A percentile compares a stretch with the other conserved stretches of the same genome.
Conservation (phyloP, 2,329 filamentous ascomycete species). For the Colletotrichum godetiae region DNA sequence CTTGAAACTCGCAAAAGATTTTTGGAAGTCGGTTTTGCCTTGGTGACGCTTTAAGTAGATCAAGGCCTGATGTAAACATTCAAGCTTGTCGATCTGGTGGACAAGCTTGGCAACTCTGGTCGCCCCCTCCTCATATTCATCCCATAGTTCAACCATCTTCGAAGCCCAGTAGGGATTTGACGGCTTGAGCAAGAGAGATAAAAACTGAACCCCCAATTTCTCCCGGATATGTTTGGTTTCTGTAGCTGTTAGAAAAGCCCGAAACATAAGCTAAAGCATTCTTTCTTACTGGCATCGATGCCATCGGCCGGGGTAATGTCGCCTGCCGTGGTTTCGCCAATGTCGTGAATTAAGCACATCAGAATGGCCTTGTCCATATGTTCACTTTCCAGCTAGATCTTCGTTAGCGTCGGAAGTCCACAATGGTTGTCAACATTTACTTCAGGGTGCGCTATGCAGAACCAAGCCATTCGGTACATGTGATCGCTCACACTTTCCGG, state of each 20-base stretch:
- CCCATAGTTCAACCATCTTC: background rate
- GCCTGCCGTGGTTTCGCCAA: background rate
- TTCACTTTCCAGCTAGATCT: background rate
- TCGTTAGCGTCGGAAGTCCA: background rate
- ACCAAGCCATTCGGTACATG: constrained; percentile 25
- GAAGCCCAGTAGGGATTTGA: constrained; percentile 2
- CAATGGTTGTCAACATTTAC: background rate
- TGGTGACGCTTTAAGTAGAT: constrained; percentile 12
- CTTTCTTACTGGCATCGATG: background rate
- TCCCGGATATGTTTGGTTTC: constrained; percentile 8
- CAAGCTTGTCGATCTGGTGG: constrained; percentile 20
- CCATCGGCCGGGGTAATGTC: constrained; percentile 8
- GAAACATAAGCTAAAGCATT: background rate
- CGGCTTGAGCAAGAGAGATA: background rate
- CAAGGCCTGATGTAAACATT: constrained; percentile 18
- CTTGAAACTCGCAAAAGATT: background rate
- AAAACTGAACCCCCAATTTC: background rate
- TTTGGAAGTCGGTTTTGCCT: background rate
- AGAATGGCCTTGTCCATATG: background rate
- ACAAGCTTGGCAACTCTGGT: constrained; percentile 5
- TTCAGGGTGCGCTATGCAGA: background rate
- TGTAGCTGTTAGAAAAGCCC: background rate
- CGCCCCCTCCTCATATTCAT: constrained; percentile 3
- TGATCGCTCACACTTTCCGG: constrained; percentile 26
- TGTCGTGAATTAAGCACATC: constrained; percentile 13